phyloP scores from a whole-genome alignment of 2,329 filamentous ascomycete species.

The Alternaria triticina region DNA sequence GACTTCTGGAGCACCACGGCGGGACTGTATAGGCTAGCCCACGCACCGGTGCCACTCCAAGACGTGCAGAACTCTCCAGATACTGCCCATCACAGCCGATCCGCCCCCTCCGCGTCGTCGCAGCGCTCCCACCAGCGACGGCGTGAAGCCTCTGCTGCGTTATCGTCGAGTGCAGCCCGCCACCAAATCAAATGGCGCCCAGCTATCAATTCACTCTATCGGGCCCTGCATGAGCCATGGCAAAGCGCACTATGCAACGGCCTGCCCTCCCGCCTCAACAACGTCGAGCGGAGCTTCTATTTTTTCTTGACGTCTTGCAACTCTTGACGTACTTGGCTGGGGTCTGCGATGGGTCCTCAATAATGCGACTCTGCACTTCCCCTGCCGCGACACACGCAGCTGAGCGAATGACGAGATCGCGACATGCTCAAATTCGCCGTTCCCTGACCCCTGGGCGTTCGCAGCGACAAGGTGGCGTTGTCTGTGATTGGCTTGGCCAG shows the following conservation, averaged over 20 bases:
- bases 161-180: constrained; percentile 10
- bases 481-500: constrained; percentile 2
- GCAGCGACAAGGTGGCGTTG: neutral
- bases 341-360: neutral
- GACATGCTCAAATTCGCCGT: constrained; percentile 5
- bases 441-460: constrained; percentile 13
- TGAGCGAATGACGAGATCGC: neutral
- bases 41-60: neutral
- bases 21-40: constrained; percentile 15
- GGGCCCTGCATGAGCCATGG: constrained; percentile 26
- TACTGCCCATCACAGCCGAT: neutral
- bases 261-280: constrained; percentile 11
- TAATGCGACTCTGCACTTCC: neutral
- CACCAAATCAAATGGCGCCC: constrained; percentile 23
- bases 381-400: constrained; percentile 1
- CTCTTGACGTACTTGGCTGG: neutral
- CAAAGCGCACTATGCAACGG: constrained; percentile 18
- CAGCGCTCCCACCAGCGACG: neutral
- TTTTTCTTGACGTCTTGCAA: constrained; percentile 6
- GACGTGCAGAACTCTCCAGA: constrained; percentile 3
- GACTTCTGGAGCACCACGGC: constrained; percentile 11
- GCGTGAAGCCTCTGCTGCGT: neutral
- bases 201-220: constrained; percentile 22
- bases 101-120: neutral
- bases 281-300: constrained; percentile 1